Percentiles rank a stretch among this genome's conserved stretches.
These are phyloP conservation scores for Waitea zeae DNA, from an alignment of 1,284 basidiomycete genomes.

Conservation along the genomic window DNA sequence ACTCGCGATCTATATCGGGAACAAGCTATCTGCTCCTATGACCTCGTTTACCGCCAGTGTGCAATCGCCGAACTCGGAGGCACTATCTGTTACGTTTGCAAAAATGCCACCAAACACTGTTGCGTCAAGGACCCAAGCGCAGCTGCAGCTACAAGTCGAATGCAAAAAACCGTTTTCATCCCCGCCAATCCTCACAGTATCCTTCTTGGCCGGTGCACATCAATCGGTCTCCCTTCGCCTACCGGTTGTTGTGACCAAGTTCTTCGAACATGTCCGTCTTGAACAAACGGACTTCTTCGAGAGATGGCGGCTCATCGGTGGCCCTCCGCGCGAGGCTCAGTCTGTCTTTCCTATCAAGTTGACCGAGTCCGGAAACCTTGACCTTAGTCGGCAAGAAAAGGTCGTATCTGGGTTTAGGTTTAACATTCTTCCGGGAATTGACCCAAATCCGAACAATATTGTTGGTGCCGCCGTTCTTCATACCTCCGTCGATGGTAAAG, in stretches of 20 bases:
- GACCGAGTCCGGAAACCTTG: slow-evolving; percentile 50
- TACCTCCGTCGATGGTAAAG: slow-evolving; percentile 76
- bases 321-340: slow-evolving; percentile 85
- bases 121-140: slow-evolving; percentile 72
- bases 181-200: slow-evolving; percentile 74
- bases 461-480: slow-evolving; percentile 91
- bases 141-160: slow-evolving; percentile 87
- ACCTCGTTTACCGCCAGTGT: slow-evolving; percentile 81
- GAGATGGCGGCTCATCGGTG: slow-evolving; percentile 94
- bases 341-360: slow-evolving; percentile 70
- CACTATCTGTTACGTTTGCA: slow-evolving; percentile 67
- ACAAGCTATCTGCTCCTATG: slow-evolving; percentile 80
- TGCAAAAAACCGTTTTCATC: slow-evolving; percentile 77
- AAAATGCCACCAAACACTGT: slow-evolving; percentile 80
- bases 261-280: slow-evolving; percentile 85
- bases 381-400: slow-evolving; percentile 55
- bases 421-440: slow-evolving; percentile 63
- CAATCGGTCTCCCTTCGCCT: slow-evolving; percentile 75
- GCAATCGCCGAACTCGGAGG: slow-evolving; percentile 55
- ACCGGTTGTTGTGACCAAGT: slow-evolving; percentile 81
- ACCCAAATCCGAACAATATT: slow-evolving; percentile 76
- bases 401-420: slow-evolving; percentile 67
- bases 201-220: slow-evolving; percentile 84
- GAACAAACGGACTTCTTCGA: slow-evolving; percentile 85
- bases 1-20: slow-evolving; percentile 87